phyloP scores from a whole-genome alignment of 306 rosid species.

The Quercus ilex region DNA sequence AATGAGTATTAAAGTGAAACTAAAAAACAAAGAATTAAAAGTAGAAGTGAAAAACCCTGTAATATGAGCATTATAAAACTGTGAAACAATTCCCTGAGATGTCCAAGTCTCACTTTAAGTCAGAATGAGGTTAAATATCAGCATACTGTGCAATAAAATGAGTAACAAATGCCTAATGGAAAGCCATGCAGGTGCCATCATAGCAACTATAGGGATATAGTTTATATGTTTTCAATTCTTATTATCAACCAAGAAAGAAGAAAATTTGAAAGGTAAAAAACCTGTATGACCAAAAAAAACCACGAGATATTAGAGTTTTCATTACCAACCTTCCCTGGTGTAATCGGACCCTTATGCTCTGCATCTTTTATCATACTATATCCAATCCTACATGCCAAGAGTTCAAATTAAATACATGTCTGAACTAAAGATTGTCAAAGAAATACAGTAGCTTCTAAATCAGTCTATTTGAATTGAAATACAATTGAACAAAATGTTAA shows the following conservation, averaged over 20 bases:
- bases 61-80: neutral
- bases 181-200: too few species aligned
- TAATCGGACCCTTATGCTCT: slow-evolving; percentile 69
- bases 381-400: slow-evolving; percentile 48
- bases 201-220: too few species aligned
- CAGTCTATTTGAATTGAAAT: neutral
- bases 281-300: neutral
- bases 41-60: too few species aligned
- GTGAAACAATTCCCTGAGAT: too few species aligned
- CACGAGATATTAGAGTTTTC: neutral
- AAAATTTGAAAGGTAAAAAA: neutral
- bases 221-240: too few species aligned
- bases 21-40: too few species aligned
- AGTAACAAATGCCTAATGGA: too few species aligned
- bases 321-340: slow-evolving; percentile 73
- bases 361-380: slow-evolving; percentile 87
- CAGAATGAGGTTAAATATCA: too few species aligned
- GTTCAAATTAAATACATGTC: neutral
- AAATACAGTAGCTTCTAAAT: neutral
- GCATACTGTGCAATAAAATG: too few species aligned
- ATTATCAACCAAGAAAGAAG: neutral
- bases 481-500: neutral
- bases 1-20: too few species aligned
- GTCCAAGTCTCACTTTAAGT: too few species aligned
- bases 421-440: neutral